phyloP scores from a whole-genome alignment of 1,284 basidiomycete species.

The Meripilus lineatus region DNA sequence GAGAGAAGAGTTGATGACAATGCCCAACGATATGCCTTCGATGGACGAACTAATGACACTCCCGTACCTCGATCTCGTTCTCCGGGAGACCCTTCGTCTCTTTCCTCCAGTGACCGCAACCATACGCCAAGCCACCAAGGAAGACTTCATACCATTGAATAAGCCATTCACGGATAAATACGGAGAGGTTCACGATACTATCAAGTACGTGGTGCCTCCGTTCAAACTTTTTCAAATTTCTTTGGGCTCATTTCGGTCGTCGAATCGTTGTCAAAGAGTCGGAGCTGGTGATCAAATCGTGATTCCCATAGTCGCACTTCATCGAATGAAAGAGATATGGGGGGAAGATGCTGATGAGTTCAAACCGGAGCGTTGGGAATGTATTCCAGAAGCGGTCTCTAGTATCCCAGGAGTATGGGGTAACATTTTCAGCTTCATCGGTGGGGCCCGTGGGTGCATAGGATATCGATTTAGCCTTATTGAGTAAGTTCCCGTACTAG shows the following conservation, averaged over 20 bases:
- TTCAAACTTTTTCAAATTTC: no score
- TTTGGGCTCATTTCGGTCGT: not conserved
- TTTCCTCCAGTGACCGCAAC: constrained; percentile 56
- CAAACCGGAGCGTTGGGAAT: constrained; percentile 57
- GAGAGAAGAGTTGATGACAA: constrained; percentile 55
- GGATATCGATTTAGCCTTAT: constrained; percentile 68
- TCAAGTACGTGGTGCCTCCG: constrained; percentile 20
- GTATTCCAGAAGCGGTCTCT: constrained; percentile 37
- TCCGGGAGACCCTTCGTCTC: constrained; percentile 67
- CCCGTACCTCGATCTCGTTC: constrained; percentile 60
- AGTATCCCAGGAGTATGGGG: constrained; percentile 55
- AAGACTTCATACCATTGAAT: constrained; percentile 38
- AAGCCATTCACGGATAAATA: constrained; percentile 25
- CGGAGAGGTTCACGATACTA: constrained; percentile 22
- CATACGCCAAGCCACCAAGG: constrained; percentile 43
- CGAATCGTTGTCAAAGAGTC: constrained; percentile 12
- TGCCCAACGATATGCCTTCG: constrained; percentile 30
- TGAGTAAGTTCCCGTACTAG: constrained; percentile 37
- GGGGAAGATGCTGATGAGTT: constrained; percentile 50
- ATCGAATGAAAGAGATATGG: constrained; percentile 45
- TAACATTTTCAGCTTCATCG: constrained; percentile 56
- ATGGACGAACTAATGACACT: constrained; percentile 58
- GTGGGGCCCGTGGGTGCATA: constrained; percentile 58
- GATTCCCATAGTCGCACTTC: constrained; percentile 44
- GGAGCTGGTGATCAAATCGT: constrained; percentile 39